Base-by-base conservation (phyloP, 2,329 filamentous ascomycete species). In the Cytospora piceicola region DNA sequence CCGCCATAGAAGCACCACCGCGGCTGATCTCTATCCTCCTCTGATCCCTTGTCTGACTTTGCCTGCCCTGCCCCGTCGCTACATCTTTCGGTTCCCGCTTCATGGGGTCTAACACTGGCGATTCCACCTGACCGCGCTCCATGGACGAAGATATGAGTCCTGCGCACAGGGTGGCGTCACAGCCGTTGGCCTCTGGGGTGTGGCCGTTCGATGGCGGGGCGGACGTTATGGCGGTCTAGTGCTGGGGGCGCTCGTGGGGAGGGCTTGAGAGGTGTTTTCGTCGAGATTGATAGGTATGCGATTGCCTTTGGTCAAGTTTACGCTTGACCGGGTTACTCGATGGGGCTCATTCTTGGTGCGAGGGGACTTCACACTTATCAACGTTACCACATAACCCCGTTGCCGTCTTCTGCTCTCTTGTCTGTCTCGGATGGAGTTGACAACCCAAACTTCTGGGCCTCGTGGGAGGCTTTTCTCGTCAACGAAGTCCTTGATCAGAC, bases 281-380 rank as follows among this genome's bases (percentile, higher is more conserved):
- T 97, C 94, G 89, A 88, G 90, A 85, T 92, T 78, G 84, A 96
- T 88, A 97, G 94, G 90, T 89, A 98, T 97, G 94, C 94, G 94
- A 97, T 97, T 97, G 92, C 91, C 81, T 77, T 72, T 57, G 42
- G 64, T 46, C 61, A 49, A 57, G 70, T 69, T 71, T 72, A 72
- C 73, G 67, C 61, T 70, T 63, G 71, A 75, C 76, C 78, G 80
- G 85, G 92, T 97, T 96, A 98, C 94, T 97, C 94, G 93, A 98
- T 96, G 94, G 94, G 94, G 94, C 94, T 97, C 93, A 98, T 97
- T 97, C 93, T 97, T 91, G 94, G 93, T 86, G 91, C 94, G 93
- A 97, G 93, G 91, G 90, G 91, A 81, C 79, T 77, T 80, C 66
- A 65, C 52, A 49, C 9, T 32, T 2, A n/a, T 75, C 74, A 76